phyloP scores from a whole-genome alignment of 352 stramenopile species.

The Phytophthora europaea region DNA sequence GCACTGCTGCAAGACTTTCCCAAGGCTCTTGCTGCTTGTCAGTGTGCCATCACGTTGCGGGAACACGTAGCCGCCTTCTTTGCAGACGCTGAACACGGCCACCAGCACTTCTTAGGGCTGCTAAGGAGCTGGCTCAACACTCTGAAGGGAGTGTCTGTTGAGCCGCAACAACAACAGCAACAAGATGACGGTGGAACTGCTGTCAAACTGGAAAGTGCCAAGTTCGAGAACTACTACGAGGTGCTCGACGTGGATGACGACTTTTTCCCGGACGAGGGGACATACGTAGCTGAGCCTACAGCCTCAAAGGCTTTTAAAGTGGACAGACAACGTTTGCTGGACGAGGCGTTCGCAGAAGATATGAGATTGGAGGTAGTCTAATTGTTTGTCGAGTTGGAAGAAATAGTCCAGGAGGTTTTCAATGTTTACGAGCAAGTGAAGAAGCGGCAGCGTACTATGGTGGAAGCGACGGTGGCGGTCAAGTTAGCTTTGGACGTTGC shows the following conservation, averaged over 20 bases:
- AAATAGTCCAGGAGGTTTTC: conserved; percentile 24
- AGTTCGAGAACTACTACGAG: too few species aligned
- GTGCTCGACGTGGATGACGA: too few species aligned
- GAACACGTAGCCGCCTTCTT: conserved; percentile 30
- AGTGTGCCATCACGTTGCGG: conserved; percentile 22
- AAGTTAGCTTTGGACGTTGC: conserved; percentile 38
- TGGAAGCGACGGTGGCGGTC: conserved; percentile 40
- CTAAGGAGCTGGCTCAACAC: conserved; percentile 9
- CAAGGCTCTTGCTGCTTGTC: not conserved
- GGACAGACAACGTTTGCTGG: conserved; percentile 21
- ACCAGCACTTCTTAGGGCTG: conserved; percentile 14
- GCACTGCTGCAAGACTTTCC: conserved; percentile 12
- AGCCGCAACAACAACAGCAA: not conserved
- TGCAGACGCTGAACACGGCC: conserved; percentile 1
- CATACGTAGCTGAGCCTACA: not conserved
- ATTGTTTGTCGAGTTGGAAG: conserved; percentile 40
- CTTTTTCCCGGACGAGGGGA: not conserved
- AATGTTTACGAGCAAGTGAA: conserved; percentile 35
- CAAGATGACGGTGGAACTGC: conserved; percentile 21
- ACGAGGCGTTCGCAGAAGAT: conserved; percentile 38
- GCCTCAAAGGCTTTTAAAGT: not conserved
- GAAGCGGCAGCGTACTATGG: conserved; percentile 33
- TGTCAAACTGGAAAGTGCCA: conserved; percentile 5
- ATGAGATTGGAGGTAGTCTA: conserved; percentile 28
- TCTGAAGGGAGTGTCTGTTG: not conserved